Percentiles rank a stretch among this genome's conserved stretches.
Evolutionary conservation across 345 rosid genomes (phyloP).

Genomic region (Syzygium jambos): DNA sequence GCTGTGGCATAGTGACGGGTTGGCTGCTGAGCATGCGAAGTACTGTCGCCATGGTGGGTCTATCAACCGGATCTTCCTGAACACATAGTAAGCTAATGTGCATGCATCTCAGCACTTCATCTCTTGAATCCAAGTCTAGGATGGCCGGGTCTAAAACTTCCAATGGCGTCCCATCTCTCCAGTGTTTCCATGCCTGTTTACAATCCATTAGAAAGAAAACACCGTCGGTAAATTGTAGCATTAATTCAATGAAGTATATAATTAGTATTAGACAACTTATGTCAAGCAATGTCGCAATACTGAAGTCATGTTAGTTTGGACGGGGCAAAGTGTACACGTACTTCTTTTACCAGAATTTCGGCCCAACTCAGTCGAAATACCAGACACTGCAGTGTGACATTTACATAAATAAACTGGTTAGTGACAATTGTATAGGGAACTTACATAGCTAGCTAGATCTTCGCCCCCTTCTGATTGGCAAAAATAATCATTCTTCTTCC

Average conservation of each 20-base stretch:
- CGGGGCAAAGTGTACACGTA: too few species aligned
- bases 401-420: not conserved
- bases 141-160: not conserved
- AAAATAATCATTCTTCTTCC: slow-evolving; percentile 17
- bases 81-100: not conserved
- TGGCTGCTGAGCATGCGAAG: not conserved
- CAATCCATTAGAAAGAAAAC: not conserved
- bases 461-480: not conserved
- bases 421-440: not conserved
- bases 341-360: too few species aligned
- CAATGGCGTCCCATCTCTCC: not conserved
- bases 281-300: not conserved
- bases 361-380: not conserved
- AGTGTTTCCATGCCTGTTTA: not conserved
- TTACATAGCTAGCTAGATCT: not conserved
- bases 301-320: not conserved
- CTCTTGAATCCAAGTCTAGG: not conserved
- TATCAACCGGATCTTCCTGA: not conserved
- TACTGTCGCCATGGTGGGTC: not conserved
- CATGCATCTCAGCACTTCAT: not conserved
- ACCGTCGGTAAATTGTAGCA: not conserved
- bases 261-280: not conserved
- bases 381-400: not conserved
- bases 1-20: not conserved
- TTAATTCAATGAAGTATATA: not conserved